Evolutionary conservation across 305 asterid genomes (phyloP).

Genomic region (Euphrasia arctica): DNA sequence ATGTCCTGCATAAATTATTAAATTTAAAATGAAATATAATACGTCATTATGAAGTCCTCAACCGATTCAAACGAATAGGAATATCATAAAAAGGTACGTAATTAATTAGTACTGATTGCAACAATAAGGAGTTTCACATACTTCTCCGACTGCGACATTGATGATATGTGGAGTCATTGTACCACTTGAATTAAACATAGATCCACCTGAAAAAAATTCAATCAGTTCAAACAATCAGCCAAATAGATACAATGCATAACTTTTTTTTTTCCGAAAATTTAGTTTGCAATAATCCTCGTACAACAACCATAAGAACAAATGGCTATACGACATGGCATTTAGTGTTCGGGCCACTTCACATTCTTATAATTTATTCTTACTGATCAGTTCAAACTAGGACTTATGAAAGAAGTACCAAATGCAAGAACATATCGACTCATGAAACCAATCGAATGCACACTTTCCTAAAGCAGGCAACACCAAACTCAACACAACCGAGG

Average conservation of each 20-base stretch:
- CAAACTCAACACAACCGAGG: background rate
- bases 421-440: no score
- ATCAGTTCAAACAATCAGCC: constrained; percentile 27
- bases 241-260: background rate
- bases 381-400: no score
- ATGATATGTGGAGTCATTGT: constrained; percentile 73
- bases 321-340: background rate
- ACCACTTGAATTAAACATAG: constrained; percentile 57
- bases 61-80: background rate
- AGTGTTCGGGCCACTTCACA: background rate
- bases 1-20: constrained; percentile 50
- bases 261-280: background rate
- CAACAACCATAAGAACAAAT: background rate
- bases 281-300: background rate
- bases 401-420: no score
- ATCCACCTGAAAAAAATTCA: constrained; percentile 54
- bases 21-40: background rate
- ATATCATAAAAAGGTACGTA: background rate
- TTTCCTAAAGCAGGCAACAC: background rate
- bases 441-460: background rate
- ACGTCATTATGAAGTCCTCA: constrained; percentile 5
- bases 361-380: no score
- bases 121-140: constrained; percentile 30
- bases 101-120: background rate
- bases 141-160: constrained; percentile 67